A percentile compares a stretch with the other conserved stretches of the same genome.
Conservation (phyloP, 768 basidiomycete genomes). For the Cyclocybe aegerita region DNA sequence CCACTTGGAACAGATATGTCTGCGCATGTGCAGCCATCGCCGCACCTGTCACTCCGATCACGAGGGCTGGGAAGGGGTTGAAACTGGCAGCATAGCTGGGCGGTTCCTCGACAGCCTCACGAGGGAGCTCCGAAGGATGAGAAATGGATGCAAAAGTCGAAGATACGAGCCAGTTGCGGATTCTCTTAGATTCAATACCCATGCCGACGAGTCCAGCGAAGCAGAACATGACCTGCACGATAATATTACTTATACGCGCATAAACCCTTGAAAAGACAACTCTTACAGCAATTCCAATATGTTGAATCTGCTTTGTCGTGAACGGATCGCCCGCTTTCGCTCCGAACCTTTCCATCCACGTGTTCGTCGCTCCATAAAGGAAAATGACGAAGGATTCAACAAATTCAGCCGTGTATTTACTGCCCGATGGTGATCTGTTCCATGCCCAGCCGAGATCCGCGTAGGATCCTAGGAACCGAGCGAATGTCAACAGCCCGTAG, state of each 20-base stretch:
- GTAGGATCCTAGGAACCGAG: constrained; percentile 91
- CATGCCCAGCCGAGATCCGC: constrained; percentile 93
- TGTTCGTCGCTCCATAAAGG: constrained; percentile 85
- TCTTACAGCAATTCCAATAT: constrained; percentile 86
- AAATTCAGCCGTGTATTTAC: constrained; percentile 67
- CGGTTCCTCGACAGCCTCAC: constrained; percentile 60
- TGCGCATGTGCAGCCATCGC: constrained; percentile 95
- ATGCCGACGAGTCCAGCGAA: constrained; percentile 92
- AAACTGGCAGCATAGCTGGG: constrained; percentile 75
- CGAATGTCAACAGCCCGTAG: constrained; percentile 86
- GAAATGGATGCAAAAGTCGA: constrained; percentile 39
- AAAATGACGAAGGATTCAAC: constrained; percentile 83
- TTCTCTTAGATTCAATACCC: constrained; percentile 76
- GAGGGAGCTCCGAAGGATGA: constrained; percentile 23
- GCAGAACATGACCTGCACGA: constrained; percentile 81
- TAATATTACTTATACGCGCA: constrained; percentile 1
- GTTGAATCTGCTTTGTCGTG: constrained; percentile 90
- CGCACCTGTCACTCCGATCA: constrained; percentile 89
- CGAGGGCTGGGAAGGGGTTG: constrained; percentile 91
- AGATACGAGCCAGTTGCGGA: constrained; percentile 74
- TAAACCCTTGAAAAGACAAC: neutral
- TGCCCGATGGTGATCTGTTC: constrained; percentile 66
- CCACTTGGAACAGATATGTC: constrained; percentile 83
- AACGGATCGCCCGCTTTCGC: constrained; percentile 78
- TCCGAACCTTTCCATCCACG: constrained; percentile 97